phyloP scores from a whole-genome alignment of 2,329 filamentous ascomycete genomes.

The Pleoardoris graminearum region DNA sequence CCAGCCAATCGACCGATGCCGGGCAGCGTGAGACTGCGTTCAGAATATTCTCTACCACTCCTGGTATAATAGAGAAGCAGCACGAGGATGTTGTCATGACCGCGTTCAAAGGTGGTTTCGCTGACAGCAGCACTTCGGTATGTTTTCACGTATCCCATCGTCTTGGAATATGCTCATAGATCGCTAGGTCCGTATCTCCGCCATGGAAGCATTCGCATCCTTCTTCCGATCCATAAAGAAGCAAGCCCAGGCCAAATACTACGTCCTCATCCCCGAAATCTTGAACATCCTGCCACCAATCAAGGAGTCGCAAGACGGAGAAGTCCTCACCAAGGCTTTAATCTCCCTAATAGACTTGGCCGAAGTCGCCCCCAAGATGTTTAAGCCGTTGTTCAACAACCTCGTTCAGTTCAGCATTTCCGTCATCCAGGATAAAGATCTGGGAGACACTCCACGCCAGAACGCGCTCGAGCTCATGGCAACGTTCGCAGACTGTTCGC shows the following conservation, averaged over 20 bases:
- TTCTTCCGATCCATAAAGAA: constrained; percentile 92
- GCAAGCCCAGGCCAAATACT: constrained; percentile 88
- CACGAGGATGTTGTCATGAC: constrained; percentile 87
- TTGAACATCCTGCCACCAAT: constrained; percentile 93
- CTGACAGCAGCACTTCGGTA: constrained; percentile 81
- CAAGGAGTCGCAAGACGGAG: constrained; percentile 87
- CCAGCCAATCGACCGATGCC: constrained; percentile 82
- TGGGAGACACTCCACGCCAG: constrained; percentile 86
- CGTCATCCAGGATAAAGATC: constrained; percentile 93
- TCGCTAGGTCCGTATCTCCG: constrained; percentile 80
- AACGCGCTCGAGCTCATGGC: constrained; percentile 97
- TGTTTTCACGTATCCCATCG: constrained; percentile 6
- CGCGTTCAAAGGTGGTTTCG: constrained; percentile 90
- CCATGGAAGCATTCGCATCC: constrained; percentile 94
- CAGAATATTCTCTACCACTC: constrained; percentile 92
- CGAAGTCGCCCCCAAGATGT: constrained; percentile 95
- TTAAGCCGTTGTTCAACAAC: constrained; percentile 90
- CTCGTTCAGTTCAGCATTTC: constrained; percentile 91
- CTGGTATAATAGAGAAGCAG: constrained; percentile 92
- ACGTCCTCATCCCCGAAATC: constrained; percentile 81
- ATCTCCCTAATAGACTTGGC: constrained; percentile 91
- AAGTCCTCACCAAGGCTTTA: constrained; percentile 86
- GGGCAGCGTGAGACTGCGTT: constrained; percentile 91
- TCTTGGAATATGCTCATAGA: constrained; percentile 13
- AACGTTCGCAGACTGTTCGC: constrained; percentile 93